A percentile compares a stretch with the other conserved stretches of the same genome.
These are phyloP conservation scores for Hypoxylon sp. DNA, from an alignment of 2,329 filamentous ascomycete species.

Conservation along the genomic window DNA sequence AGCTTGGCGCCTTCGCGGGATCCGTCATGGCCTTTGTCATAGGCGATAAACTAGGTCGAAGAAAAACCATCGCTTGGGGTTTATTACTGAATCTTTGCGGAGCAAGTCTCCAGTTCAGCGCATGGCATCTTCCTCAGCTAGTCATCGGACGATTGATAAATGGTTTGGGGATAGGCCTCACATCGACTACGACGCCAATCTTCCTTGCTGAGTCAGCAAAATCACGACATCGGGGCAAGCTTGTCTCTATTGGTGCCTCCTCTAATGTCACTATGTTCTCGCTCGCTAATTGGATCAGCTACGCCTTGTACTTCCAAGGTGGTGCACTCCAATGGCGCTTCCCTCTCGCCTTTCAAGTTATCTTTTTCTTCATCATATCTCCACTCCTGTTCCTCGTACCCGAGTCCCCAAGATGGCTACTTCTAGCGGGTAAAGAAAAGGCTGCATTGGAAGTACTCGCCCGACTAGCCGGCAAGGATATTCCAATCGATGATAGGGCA, in stretches of 20 bases:
- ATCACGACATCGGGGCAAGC: slow-evolving; percentile 48
- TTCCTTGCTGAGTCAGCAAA: slow-evolving; percentile 51
- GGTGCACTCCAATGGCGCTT: slow-evolving; percentile 57
- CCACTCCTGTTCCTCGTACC: slow-evolving; percentile 52
- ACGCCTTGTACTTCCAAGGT: slow-evolving; percentile 55
- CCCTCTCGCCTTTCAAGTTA: slow-evolving; percentile 56
- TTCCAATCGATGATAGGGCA: slow-evolving; percentile 45
- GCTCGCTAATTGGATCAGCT: slow-evolving; percentile 65
- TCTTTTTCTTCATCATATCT: slow-evolving; percentile 57
- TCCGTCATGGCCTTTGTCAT: slow-evolving; percentile 73
- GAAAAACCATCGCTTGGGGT: slow-evolving; percentile 74
- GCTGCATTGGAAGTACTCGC: slow-evolving; percentile 64
- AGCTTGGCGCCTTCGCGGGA: slow-evolving; percentile 76
- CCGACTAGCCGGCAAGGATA: slow-evolving; percentile 64
- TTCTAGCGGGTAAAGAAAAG: slow-evolving; percentile 65
- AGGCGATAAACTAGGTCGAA: slow-evolving; percentile 77
- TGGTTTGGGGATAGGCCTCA: slow-evolving; percentile 53
- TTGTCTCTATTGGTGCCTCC: slow-evolving; percentile 51
- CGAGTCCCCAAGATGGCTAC: slow-evolving; percentile 61
- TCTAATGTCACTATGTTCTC: slow-evolving; percentile 58
- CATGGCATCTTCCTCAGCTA: slow-evolving; percentile 51
- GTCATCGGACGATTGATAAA: slow-evolving; percentile 51
- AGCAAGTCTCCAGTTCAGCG: slow-evolving; percentile 67
- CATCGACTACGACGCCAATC: slow-evolving; percentile 52
- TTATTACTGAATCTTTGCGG: slow-evolving; percentile 74